Percentiles rank a stretch among this genome's conserved stretches.
These are phyloP conservation scores for Vitis amurensis DNA, from an alignment of 164 flowering plant genomes.

Conservation along the genomic window DNA sequence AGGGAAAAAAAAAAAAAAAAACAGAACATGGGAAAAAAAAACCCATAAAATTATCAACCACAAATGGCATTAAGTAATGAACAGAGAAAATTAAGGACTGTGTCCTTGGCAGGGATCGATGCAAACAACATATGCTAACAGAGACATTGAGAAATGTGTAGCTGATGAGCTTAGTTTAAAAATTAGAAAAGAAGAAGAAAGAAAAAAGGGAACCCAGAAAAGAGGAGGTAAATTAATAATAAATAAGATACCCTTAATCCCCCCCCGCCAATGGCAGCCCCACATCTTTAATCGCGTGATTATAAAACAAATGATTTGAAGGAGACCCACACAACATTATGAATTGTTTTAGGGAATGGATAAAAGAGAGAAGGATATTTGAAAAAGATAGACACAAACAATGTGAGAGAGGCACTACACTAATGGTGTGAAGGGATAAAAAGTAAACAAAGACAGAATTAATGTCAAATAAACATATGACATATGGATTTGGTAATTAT, in stretches of 20 bases:
- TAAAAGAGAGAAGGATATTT: neutral
- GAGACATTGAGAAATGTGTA: no score
- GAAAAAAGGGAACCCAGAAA: neutral
- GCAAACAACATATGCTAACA: no score
- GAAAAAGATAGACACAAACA: neutral
- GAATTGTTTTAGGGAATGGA: neutral
- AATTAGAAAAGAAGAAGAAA: constrained; percentile 1
- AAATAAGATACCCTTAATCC: neutral
- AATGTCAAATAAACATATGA: neutral
- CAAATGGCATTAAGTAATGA: no score
- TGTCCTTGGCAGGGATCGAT: no score
- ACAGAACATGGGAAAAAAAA: no score
- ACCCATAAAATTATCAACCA: no score
- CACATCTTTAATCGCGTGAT: constrained; percentile 26
- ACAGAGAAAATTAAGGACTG: no score
- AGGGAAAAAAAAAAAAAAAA: no score
- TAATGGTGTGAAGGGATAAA: neutral
- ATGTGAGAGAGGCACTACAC: neutral
- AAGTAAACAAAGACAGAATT: neutral
- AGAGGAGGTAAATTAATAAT: neutral
- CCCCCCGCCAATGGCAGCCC: neutral
- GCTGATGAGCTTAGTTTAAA: no score
- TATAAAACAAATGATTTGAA: constrained; percentile 7
- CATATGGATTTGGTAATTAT: neutral
- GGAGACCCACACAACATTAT: constrained; percentile 6